These are phyloP conservation scores for Mycena rebaudengoi DNA, from an alignment of 768 basidiomycete genomes.

Conservation along the genomic window DNA sequence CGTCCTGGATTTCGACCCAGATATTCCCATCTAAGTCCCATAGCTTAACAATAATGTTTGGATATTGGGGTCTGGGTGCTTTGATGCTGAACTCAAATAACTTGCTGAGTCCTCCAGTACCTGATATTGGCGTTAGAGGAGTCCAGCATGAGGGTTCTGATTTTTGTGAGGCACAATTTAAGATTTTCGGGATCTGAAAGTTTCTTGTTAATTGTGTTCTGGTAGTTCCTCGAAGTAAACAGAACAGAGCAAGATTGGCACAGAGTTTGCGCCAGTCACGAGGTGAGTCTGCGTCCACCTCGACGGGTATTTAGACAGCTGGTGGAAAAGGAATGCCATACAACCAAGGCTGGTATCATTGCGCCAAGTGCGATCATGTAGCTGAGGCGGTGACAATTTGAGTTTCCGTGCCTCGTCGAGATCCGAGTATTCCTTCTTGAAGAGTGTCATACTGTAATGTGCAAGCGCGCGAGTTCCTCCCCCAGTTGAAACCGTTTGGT, in stretches of 20 bases:
- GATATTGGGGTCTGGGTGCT: too few relatives aligned
- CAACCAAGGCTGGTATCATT: constrained; percentile 1
- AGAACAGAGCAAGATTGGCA: neutral
- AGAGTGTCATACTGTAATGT: neutral
- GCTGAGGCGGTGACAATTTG: neutral
- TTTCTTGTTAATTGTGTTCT: neutral
- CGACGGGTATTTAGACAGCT: neutral
- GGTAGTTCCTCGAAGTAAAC: neutral
- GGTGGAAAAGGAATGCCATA: neutral
- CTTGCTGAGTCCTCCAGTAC: too few relatives aligned
- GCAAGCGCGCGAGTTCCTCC: neutral
- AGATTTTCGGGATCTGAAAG: neutral
- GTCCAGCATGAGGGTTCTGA: too few relatives aligned
- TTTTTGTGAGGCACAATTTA: too few relatives aligned
- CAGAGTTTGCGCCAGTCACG: neutral
- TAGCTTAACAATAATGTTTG: too few relatives aligned
- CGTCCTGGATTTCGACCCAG: too few relatives aligned
- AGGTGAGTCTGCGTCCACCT: neutral
- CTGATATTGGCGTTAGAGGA: too few relatives aligned
- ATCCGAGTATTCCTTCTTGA: neutral
- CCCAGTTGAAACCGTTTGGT: neutral
- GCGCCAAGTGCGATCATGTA: neutral
- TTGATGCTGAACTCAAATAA: too few relatives aligned
- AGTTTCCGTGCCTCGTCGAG: neutral
- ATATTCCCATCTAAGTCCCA: too few relatives aligned